Percentiles rank a stretch among this genome's conserved stretches.
phyloP scores from a whole-genome alignment of 148 eudicot species.

The Oxyria digyna region DNA sequence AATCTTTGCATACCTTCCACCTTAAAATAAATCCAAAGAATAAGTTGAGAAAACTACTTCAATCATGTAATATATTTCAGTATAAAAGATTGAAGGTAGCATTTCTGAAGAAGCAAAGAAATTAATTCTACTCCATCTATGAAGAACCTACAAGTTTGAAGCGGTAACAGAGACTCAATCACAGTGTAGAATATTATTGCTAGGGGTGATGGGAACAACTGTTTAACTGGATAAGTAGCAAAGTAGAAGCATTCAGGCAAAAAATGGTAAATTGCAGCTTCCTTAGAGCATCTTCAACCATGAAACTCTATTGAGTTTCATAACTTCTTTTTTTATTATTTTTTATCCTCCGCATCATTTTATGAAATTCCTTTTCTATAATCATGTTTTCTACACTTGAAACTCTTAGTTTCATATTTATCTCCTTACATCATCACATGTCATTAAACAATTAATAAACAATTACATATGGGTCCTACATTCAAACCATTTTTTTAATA shows the following conservation, averaged over 20 bases:
- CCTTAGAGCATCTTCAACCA: too few relatives aligned
- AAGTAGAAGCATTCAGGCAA: not conserved
- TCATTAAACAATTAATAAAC: too few relatives aligned
- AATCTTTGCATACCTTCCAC: conserved; percentile 75
- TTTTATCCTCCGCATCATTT: too few relatives aligned
- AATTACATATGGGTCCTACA: too few relatives aligned
- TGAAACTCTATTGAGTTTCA: too few relatives aligned
- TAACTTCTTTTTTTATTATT: too few relatives aligned
- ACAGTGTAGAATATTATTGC: not conserved
- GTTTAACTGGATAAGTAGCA: not conserved
- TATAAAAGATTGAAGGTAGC: not conserved
- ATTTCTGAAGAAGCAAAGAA: not conserved
- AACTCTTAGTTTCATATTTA: too few relatives aligned
- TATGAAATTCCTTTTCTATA: too few relatives aligned
- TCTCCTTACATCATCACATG: too few relatives aligned
- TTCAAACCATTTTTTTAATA: too few relatives aligned
- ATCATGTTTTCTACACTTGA: too few relatives aligned
- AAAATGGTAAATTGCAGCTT: not conserved
- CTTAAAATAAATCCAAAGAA: conserved; percentile 24
- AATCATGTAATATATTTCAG: not conserved
- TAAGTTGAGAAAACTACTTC: not conserved
- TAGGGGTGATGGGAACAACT: not conserved
- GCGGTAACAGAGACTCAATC: not conserved
- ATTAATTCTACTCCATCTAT: not conserved
- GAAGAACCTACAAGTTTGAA: not conserved